Evolutionary conservation across 1,284 basidiomycete genomes (phyloP), one percentile per base, ranked within the genome.

Genomic region (Leccinum subspadiceum): DNA sequence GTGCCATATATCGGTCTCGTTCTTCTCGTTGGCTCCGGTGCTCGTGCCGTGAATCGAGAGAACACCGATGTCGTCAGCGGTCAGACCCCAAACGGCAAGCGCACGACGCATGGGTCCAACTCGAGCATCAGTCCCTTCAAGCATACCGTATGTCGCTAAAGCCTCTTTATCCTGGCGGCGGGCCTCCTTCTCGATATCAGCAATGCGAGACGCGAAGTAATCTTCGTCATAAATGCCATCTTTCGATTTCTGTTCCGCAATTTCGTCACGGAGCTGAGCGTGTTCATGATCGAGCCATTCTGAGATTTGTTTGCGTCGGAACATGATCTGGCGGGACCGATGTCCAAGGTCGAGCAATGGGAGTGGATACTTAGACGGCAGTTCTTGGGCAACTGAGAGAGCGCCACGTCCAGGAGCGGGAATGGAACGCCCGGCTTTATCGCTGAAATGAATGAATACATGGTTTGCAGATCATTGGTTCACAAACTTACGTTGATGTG

Each of bases 11-110:
- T 90, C 87, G 6, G 93, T 94, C 82, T 99, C 96, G 76, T 99
- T 99, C 80, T 96, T 93, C 83, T 99, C 96, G 76, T 99, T 99
- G 39, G 96, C 96, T 69, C 88, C 90, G 41, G 97, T 99, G 70
- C 95, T 96, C 5, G 96, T 99, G 50, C 94, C 94, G 69, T 96
- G 94, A 64, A 96, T 94, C 24, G 93, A 93, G 54, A 94, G 80
- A 50, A 91, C 86, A 64, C 92, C 93, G 65, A 99, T 88, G 64
- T 97, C 93, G 73, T 99, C 96, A 37, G 92, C 90, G 22, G 86
- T 91, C 60, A 99, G 81, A 65, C 95, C 96, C 94, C 95, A 99
- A 54, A 98, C 91, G 60, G 97, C 96, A 54, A 99, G 84, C 8
- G 95, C 95, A 57, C 94, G 91, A 68, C 96, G 93, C 62, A 99